Evolutionary conservation across 768 basidiomycete genomes (phyloP).

Genomic region (Rhizopogon roseolus): DNA sequence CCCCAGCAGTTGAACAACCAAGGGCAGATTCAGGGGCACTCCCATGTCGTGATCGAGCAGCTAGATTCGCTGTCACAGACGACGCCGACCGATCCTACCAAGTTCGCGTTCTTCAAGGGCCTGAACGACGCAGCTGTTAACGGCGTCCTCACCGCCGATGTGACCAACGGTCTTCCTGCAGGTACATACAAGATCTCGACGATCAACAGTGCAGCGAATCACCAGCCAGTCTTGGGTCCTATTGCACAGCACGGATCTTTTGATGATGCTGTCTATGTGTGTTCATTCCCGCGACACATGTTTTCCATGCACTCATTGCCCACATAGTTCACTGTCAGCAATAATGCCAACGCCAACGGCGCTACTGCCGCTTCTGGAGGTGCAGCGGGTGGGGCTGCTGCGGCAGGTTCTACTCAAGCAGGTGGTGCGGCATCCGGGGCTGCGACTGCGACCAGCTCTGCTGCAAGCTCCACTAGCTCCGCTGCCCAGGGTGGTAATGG

Average conservation of each 20-base stretch:
- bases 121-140: conserved; percentile 39
- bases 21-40: conserved; percentile 53
- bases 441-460: neutral
- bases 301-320: conserved; percentile 2
- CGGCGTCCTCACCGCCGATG: conserved; percentile 46
- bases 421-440: neutral
- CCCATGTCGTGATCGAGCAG: conserved; percentile 53
- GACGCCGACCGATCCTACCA: conserved; percentile 40
- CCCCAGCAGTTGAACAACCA: conserved; percentile 48
- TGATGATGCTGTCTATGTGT: conserved; percentile 58
- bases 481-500: conserved; percentile 2
- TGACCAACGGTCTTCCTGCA: conserved; percentile 51
- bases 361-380: conserved; percentile 2
- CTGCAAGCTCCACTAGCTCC: neutral
- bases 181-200: conserved; percentile 57
- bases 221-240: conserved; percentile 53
- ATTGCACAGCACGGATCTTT: conserved; percentile 57
- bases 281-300: conserved; percentile 17
- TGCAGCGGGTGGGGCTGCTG: neutral
- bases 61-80: conserved; percentile 40
- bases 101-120: conserved; percentile 54
- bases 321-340: conserved; percentile 29
- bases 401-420: too few species aligned
- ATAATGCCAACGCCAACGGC: neutral
- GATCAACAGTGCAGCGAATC: conserved; percentile 54